Conservation (phyloP, 371 early-diverging fungal genomes). For the Capillidium heterosporum region DNA sequence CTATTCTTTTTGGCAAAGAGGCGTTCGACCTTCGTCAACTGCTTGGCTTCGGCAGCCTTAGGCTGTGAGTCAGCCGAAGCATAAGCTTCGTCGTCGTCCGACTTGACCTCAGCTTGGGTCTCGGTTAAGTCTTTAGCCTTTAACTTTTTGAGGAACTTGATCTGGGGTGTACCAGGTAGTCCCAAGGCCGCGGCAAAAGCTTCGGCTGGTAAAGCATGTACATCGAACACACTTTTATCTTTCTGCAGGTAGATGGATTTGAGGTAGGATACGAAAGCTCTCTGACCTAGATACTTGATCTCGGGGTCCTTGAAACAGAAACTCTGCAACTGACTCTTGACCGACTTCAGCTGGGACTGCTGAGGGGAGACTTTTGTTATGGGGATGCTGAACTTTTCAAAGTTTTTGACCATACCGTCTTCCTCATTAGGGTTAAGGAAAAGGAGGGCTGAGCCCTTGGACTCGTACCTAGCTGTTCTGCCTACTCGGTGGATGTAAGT, state of each 20-base stretch:
- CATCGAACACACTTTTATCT: conserved; percentile 76
- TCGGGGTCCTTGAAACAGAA: conserved; percentile 86
- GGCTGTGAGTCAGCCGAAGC: conserved; percentile 1
- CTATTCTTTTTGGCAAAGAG: conserved; percentile 86
- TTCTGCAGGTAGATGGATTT: conserved; percentile 74
- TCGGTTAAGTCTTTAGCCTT: neutral
- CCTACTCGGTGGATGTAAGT: conserved; percentile 98
- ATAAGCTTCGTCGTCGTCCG: conserved; percentile 11
- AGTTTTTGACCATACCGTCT: conserved; percentile 50
- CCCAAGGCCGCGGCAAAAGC: conserved; percentile 79
- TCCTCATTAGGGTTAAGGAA: conserved; percentile 77
- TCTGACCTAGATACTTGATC: conserved; percentile 88
- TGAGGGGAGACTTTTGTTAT: conserved; percentile 72
- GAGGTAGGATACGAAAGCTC: conserved; percentile 86
- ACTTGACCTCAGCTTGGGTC: conserved; percentile 14
- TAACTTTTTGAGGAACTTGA: conserved; percentile 54
- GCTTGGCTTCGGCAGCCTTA: conserved; percentile 6
- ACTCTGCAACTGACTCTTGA: conserved; percentile 63
- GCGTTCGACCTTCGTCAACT: conserved; percentile 66
- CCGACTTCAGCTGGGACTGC: conserved; percentile 34
- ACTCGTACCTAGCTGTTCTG: conserved; percentile 88
- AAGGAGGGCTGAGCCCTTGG: conserved; percentile 69
- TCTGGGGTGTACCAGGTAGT: conserved; percentile 83
- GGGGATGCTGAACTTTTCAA: conserved; percentile 59
- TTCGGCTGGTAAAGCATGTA: conserved; percentile 63